phyloP scores from a whole-genome alignment of 148 eudicot species.

The Selenicereus undatus region DNA sequence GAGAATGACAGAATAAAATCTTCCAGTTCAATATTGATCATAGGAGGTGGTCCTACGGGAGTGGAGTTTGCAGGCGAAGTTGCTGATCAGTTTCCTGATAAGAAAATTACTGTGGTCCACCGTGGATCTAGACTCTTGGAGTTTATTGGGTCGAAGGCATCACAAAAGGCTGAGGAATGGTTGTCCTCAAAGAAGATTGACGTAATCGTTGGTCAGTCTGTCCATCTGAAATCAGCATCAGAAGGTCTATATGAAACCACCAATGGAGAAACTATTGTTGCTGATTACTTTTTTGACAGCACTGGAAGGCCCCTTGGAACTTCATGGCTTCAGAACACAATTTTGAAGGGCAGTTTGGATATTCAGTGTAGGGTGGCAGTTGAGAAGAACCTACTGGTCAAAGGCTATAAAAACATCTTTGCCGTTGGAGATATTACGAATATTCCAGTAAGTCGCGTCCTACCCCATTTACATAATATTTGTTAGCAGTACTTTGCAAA shows the following conservation, averaged over 20 bases:
- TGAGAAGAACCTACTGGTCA: constrained; percentile 46
- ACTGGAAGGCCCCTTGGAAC: constrained; percentile 46
- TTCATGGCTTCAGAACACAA: constrained; percentile 42
- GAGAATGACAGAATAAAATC: constrained; percentile 35
- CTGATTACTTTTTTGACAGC: constrained; percentile 45
- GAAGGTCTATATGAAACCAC: constrained; percentile 48
- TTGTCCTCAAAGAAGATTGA: constrained; percentile 43
- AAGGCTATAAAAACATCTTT: constrained; percentile 40
- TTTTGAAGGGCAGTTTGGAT: constrained; percentile 42
- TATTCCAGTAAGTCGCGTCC: constrained; percentile 31
- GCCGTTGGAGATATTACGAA: constrained; percentile 60
- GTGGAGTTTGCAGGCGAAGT: constrained; percentile 69
- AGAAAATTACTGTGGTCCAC: constrained; percentile 47
- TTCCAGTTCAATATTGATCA: constrained; percentile 35
- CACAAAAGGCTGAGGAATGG: constrained; percentile 44
- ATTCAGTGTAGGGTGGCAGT: constrained; percentile 36
- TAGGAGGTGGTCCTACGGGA: constrained; percentile 65
- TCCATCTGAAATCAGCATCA: constrained; percentile 26
- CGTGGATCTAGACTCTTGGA: constrained; percentile 48
- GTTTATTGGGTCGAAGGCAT: constrained; percentile 47
- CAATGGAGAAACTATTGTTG: constrained; percentile 39
- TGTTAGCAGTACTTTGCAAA: too few species aligned
- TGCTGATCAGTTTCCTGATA: constrained; percentile 40
- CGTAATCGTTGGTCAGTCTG: constrained; percentile 40
- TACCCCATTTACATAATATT: too few species aligned